A percentile compares a stretch with the other conserved stretches of the same genome.
Conservation (phyloP, 2,329 filamentous ascomycete species). For the Trichoderma sp. region DNA sequence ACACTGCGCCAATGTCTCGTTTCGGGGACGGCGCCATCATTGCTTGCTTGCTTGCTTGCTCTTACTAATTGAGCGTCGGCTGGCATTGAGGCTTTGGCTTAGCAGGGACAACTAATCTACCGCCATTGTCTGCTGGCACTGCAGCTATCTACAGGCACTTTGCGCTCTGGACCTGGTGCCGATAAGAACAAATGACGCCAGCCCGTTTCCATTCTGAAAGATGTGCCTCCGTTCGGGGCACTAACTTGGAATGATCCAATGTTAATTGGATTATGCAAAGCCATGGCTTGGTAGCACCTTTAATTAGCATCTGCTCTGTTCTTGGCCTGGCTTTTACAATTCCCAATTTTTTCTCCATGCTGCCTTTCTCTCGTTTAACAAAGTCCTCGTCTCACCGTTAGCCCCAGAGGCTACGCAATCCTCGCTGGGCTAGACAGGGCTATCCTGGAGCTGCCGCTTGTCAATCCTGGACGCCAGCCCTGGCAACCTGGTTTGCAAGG, state of each 20-base stretch:
- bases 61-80: background rate
- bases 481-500: background rate
- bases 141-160: background rate
- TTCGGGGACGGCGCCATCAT: background rate
- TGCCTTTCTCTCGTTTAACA: background rate
- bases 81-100: background rate
- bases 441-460: conserved; percentile 16
- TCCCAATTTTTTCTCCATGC: background rate
- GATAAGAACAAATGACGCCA: background rate
- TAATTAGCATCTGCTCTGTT: background rate
- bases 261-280: conserved; percentile 2
- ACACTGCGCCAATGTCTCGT: background rate
- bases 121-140: background rate
- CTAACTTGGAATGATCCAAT: conserved; percentile 3
- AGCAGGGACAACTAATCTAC: background rate
- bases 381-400: background rate
- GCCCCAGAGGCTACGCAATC: conserved; percentile 13
- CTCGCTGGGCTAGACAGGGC: background rate
- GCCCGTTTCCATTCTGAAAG: background rate
- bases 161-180: background rate
- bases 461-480: conserved; percentile 13
- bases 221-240: background rate
- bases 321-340: background rate
- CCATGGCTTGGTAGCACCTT: background rate
- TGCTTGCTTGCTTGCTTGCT: background rate